These are phyloP conservation scores for Spergularia azorica DNA, from an alignment of 179 eudicot genomes.

Conservation along the genomic window DNA sequence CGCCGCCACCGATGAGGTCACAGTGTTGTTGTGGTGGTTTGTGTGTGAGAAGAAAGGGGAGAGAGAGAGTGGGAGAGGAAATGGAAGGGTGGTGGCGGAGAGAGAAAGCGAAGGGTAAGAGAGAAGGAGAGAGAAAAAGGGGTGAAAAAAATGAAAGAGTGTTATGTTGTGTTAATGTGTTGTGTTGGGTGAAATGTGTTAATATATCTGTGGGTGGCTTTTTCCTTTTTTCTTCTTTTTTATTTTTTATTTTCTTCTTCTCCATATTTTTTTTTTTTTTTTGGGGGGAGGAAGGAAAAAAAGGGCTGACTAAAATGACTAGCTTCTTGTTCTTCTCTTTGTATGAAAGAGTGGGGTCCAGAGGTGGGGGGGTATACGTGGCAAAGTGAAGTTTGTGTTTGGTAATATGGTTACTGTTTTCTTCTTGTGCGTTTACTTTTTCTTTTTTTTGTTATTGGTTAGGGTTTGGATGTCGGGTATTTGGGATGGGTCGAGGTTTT, in stretches of 20 bases:
- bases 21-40: neutral
- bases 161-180: slow-evolving; percentile 4
- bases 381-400: too few species aligned
- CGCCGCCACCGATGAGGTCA: slow-evolving; percentile 9
- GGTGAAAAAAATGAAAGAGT: neutral
- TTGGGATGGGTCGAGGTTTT: neutral
- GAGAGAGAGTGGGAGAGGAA: neutral
- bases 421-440: slow-evolving; percentile 4
- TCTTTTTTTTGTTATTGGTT: slow-evolving; percentile 1
- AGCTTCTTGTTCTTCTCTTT: too few species aligned
- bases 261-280: too few species aligned
- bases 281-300: too few species aligned
- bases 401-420: too few species aligned
- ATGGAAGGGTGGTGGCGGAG: slow-evolving; percentile 26
- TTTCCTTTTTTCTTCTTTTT: neutral
- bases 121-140: neutral
- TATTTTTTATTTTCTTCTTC: too few species aligned
- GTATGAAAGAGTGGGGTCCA: too few species aligned
- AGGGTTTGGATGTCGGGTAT: slow-evolving; percentile 28
- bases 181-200: slow-evolving; percentile 16
- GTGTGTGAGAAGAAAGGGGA: neutral
- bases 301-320: too few species aligned
- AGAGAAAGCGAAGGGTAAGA: slow-evolving; percentile 20
- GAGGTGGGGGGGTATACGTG: too few species aligned
- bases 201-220: slow-evolving; percentile 24